Conservation (phyloP, 2,329 filamentous ascomycete species). For the Pseudopyrenochaeta lycopersici region DNA sequence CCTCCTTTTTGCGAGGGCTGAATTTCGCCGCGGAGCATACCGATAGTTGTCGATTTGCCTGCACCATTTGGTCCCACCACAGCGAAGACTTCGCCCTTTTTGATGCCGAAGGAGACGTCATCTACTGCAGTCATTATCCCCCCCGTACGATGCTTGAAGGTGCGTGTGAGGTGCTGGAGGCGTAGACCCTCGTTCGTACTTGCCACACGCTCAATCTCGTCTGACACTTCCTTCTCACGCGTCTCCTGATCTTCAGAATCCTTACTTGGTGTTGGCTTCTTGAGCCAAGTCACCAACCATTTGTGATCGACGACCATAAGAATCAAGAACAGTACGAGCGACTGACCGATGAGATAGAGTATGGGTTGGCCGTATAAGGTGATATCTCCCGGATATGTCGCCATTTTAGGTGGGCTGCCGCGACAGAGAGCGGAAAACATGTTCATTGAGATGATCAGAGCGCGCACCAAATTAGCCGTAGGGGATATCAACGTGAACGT, state of each 20-base stretch:
- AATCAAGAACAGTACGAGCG: constrained; percentile 71
- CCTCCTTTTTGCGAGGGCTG: constrained; percentile 72
- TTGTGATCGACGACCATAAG: constrained; percentile 82
- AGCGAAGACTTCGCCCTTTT: constrained; percentile 81
- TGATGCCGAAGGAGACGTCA: constrained; percentile 82
- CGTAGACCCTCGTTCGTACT: constrained; percentile 77
- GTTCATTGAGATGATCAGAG: constrained; percentile 80
- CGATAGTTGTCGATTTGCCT: constrained; percentile 88
- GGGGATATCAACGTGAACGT: constrained; percentile 76
- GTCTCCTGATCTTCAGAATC: constrained; percentile 52
- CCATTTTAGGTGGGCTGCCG: constrained; percentile 68
- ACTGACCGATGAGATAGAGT: constrained; percentile 79
- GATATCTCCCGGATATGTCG: constrained; percentile 73
- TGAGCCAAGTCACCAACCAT: constrained; percentile 48
- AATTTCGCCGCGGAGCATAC: constrained; percentile 82
- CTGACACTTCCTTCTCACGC: constrained; percentile 61
- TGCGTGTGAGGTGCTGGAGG: constrained; percentile 78
- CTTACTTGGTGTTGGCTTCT: constrained; percentile 39
- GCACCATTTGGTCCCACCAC: constrained; percentile 88
- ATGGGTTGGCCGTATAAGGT: constrained; percentile 82
- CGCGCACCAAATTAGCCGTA: constrained; percentile 74
- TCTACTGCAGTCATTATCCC: constrained; percentile 75
- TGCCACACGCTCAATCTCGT: constrained; percentile 70
- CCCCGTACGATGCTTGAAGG: constrained; percentile 62
- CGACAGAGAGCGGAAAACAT: constrained; percentile 78